These are phyloP conservation scores for Cryptosporidium bovis DNA, from an alignment of 169 alveolate genomes.

Conservation along the genomic window DNA sequence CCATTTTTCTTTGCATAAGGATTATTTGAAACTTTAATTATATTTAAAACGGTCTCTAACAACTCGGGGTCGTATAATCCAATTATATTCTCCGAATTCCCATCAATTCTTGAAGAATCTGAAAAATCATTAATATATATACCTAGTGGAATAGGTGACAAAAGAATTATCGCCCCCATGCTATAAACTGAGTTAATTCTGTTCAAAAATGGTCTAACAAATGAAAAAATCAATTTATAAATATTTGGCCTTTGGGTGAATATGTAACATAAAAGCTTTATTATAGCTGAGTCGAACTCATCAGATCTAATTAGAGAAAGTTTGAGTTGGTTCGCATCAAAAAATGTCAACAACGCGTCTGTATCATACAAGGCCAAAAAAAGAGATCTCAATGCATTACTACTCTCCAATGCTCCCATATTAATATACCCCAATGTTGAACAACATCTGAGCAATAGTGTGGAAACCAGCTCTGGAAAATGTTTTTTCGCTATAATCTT, in stretches of 20 bases:
- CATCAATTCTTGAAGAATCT: neutral
- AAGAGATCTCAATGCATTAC: slow-evolving; percentile 55
- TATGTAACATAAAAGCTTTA: slow-evolving; percentile 34
- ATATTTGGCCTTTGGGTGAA: slow-evolving; percentile 30
- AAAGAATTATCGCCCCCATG: slow-evolving; percentile 48
- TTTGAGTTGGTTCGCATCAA: slow-evolving; percentile 58
- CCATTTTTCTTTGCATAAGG: slow-evolving; percentile 57
- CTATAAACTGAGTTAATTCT: slow-evolving; percentile 50
- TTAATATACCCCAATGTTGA: slow-evolving; percentile 71
- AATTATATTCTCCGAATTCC: neutral
- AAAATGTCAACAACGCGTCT: slow-evolving; percentile 32
- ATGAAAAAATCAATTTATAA: slow-evolving; percentile 12
- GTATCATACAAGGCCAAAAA: slow-evolving; percentile 47
- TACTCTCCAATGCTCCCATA: slow-evolving; percentile 71
- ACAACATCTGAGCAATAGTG: slow-evolving; percentile 57
- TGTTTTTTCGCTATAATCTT: slow-evolving; percentile 58
- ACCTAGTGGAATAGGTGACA: slow-evolving; percentile 45
- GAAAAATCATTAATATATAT: slow-evolving; percentile 12
- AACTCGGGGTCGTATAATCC: slow-evolving; percentile 21
- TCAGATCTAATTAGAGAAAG: slow-evolving; percentile 18
- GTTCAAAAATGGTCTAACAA: slow-evolving; percentile 46
- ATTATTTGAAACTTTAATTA: slow-evolving; percentile 32
- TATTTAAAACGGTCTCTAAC: slow-evolving; percentile 18
- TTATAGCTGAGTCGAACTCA: slow-evolving; percentile 40
- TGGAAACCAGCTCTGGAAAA: slow-evolving; percentile 53